phyloP scores from a whole-genome alignment of 2,329 filamentous ascomycete genomes.

The Rhytidhysteron rufulum region DNA sequence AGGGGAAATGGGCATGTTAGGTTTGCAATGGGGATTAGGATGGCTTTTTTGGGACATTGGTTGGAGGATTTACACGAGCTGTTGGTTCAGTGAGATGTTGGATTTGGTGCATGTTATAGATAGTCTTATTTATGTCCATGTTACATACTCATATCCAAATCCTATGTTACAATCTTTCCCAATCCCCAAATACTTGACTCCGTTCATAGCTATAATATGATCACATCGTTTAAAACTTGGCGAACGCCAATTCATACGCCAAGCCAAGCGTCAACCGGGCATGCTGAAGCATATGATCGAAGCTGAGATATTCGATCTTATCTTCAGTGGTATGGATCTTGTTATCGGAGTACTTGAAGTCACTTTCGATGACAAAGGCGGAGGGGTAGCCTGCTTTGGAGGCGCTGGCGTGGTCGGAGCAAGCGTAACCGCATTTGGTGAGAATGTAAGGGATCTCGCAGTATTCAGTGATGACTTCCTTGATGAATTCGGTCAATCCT shows the following conservation, averaged over 20 bases:
- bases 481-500: slow-evolving; percentile 82
- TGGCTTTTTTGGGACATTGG: too few species aligned
- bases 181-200: neutral
- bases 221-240: slow-evolving; percentile 56
- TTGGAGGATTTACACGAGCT: too few species aligned
- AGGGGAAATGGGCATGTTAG: too few species aligned
- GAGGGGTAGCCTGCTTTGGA: slow-evolving; percentile 71
- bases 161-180: neutral
- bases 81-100: neutral
- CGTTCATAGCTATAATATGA: neutral
- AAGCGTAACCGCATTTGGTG: slow-evolving; percentile 86
- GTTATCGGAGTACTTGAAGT: slow-evolving; percentile 61
- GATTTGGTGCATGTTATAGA: neutral
- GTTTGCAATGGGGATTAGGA: too few species aligned
- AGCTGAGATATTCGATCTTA: slow-evolving; percentile 67
- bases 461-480: slow-evolving; percentile 80
- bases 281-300: slow-evolving; percentile 90
- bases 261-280: slow-evolving; percentile 78
- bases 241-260: slow-evolving; percentile 79
- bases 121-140: too few species aligned
- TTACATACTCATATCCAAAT: too few species aligned
- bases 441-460: slow-evolving; percentile 83
- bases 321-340: slow-evolving; percentile 70
- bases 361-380: slow-evolving; percentile 72
- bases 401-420: slow-evolving; percentile 70